These are phyloP conservation scores for Annulohypoxylon truncatum DNA, from an alignment of 2,329 filamentous ascomycete species.

Conservation along the genomic window DNA sequence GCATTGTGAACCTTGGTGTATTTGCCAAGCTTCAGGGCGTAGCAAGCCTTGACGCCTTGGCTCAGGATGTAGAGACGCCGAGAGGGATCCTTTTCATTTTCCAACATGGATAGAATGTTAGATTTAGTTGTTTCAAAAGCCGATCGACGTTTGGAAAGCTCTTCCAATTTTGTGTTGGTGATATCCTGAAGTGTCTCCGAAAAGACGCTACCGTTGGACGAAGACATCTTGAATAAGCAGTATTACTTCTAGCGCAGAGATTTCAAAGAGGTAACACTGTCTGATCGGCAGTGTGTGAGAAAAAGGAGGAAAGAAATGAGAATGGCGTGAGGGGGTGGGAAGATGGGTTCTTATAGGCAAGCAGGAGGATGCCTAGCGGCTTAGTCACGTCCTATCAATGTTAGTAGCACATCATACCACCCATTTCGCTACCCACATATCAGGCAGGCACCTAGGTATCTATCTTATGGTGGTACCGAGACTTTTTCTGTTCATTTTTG, in stretches of 20 bases:
- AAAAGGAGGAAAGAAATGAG: background rate
- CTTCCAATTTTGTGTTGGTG: conserved; percentile 58
- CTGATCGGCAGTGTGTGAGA: background rate
- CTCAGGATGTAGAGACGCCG: conserved; percentile 51
- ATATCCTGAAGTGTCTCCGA: conserved; percentile 58
- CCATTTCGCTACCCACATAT: too few relatives aligned
- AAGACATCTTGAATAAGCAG: conserved; percentile 35
- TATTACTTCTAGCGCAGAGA: background rate
- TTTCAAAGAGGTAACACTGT: background rate
- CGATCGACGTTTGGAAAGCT: conserved; percentile 55
- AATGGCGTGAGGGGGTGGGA: background rate
- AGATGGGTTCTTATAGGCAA: background rate
- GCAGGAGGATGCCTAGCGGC: background rate
- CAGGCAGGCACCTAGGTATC: too few relatives aligned
- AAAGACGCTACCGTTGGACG: conserved; percentile 52
- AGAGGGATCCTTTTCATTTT: conserved; percentile 43
- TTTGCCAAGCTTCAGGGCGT: conserved; percentile 50
- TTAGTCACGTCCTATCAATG: too few relatives aligned
- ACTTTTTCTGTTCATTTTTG: too few relatives aligned
- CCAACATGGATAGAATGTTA: conserved; percentile 47
- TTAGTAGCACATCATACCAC: background rate
- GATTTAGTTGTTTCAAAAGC: conserved; percentile 53
- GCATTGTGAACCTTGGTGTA: conserved; percentile 42
- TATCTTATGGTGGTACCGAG: too few relatives aligned
- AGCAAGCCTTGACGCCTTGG: conserved; percentile 53